Evolutionary conservation across 306 rosid genomes (phyloP).

Genomic region (Dryas alaskensis): DNA sequence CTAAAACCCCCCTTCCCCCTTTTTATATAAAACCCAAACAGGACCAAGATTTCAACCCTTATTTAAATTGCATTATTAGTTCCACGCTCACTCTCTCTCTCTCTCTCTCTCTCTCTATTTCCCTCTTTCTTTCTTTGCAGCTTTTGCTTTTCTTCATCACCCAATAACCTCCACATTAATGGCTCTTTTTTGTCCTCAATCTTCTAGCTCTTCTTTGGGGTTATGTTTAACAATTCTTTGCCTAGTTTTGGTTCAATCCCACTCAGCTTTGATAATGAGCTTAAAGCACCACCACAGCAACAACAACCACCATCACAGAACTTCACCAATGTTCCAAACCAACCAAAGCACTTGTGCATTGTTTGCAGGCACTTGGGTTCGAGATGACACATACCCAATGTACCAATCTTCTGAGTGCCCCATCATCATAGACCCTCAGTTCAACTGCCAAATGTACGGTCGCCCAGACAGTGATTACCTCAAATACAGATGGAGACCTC

Average conservation of each 20-base stretch:
- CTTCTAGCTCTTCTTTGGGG: conserved; percentile 8
- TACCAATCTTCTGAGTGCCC: conserved; percentile 77
- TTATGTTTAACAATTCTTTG: conserved; percentile 28
- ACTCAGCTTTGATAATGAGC: conserved; percentile 55
- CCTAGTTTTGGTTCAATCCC: conserved; percentile 38
- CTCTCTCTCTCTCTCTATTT: neutral
- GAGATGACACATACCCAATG: conserved; percentile 70
- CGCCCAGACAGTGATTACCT: conserved; percentile 90
- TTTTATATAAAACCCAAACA: conserved; percentile 3
- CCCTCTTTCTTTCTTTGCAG: conserved; percentile 31
- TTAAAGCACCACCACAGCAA: conserved; percentile 57
- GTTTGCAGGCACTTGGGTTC: conserved; percentile 87
- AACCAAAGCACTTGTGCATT: conserved; percentile 68
- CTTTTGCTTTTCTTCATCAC: conserved; percentile 17
- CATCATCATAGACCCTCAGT: conserved; percentile 64
- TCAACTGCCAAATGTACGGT: conserved; percentile 88
- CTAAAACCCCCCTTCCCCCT: conserved; percentile 13
- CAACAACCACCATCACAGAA: conserved; percentile 40
- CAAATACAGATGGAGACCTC: conserved; percentile 82
- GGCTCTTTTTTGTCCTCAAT: conserved; percentile 33
- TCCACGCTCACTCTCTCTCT: too few relatives aligned
- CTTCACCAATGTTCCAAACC: conserved; percentile 61
- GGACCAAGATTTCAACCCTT: conserved; percentile 6
- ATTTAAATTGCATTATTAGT: neutral
- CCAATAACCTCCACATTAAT: conserved; percentile 23